These are phyloP conservation scores for Tubosaeta sp. DNA, from an alignment of 768 basidiomycete genomes.

Conservation along the genomic window DNA sequence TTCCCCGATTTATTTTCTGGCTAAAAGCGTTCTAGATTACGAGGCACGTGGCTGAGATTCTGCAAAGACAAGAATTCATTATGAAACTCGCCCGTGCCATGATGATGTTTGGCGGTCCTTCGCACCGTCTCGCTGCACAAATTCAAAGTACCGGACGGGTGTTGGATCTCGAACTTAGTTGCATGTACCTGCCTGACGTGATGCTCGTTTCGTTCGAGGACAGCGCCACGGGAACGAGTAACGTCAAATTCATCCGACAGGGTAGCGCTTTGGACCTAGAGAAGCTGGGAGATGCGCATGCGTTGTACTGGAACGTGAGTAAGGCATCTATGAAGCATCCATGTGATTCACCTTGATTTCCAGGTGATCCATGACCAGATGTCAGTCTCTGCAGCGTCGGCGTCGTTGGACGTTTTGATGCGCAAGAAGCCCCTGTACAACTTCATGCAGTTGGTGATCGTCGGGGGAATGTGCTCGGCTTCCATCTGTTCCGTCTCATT, in stretches of 20 bases:
- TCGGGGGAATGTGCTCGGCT: constrained; percentile 74
- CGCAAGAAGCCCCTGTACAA: constrained; percentile 55
- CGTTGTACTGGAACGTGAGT: constrained; percentile 69
- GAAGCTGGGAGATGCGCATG: constrained; percentile 68
- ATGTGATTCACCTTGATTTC: background rate
- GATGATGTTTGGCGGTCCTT: constrained; percentile 87
- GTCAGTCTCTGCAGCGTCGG: constrained; percentile 68
- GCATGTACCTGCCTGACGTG: constrained; percentile 72
- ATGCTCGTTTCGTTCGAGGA: constrained; percentile 85
- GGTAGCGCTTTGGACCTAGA: constrained; percentile 67
- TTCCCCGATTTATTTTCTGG: background rate
- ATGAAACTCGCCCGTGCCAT: constrained; percentile 79
- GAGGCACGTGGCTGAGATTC: constrained; percentile 76
- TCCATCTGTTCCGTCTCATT: constrained; percentile 73
- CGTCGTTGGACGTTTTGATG: constrained; percentile 72
- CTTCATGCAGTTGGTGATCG: constrained; percentile 56
- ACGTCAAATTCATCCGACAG: constrained; percentile 76
- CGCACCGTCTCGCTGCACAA: constrained; percentile 79
- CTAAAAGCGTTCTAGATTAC: constrained; percentile 52
- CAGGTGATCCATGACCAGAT: constrained; percentile 82
- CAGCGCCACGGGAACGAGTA: constrained; percentile 70
- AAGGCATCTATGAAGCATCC: background rate
- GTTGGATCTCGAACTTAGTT: constrained; percentile 67
- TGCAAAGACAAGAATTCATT: constrained; percentile 79
- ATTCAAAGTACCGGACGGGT: constrained; percentile 75